Evolutionary conservation across 306 rosid genomes (phyloP), one percentile per base, ranked within the genome.

Genomic region (Gastrolobium bilobum): DNA sequence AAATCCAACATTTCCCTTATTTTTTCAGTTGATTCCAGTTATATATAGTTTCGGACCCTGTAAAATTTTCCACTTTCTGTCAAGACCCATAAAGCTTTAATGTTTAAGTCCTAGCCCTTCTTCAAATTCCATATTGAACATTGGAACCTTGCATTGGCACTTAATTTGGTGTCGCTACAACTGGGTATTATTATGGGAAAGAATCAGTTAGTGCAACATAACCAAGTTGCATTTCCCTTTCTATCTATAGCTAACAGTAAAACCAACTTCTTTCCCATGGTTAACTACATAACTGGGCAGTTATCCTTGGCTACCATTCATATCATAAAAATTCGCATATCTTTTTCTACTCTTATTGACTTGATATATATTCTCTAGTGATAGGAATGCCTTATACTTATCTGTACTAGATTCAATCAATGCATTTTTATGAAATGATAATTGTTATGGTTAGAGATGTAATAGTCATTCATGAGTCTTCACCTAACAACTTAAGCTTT

Each of bases 361-460:
- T 61, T 37, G 29, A 75, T 46, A 37, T 37, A 64, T 38, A 14
- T 39, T 11, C 14, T 64, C 63, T 64, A 50, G 33, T 3, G 1
- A 42, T 31, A 9, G 59, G 58, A 42, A 67, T 7, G 58, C 58
- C 58, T 46, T 20, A 2, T 44, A n/a, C 58, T 29, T 51, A 13
- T 43, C 48, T 33, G 5, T 54, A 44, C 53, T 34, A 30, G 60
- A 60, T 40, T 7, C 68, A 73, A 3, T 60, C 46, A 35, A 10
- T 58, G 43, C 43, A 43, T 58, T 69, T 44, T 59, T 46, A 34
- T 68, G 77, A 61, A 58, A 58, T 79, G 63, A 47, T 58, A 69
- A 5, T 7, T 2, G 66, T 4, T 37, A 20, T 20, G 26, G 26
- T 72, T 54, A 54, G 40, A 14, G 47, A 50, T 70, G 34, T 35